A percentile compares a stretch with the other conserved stretches of the same genome.
phyloP scores from a whole-genome alignment of 192 early-diverging fungal species.

The Coemansia guatemalensis region DNA sequence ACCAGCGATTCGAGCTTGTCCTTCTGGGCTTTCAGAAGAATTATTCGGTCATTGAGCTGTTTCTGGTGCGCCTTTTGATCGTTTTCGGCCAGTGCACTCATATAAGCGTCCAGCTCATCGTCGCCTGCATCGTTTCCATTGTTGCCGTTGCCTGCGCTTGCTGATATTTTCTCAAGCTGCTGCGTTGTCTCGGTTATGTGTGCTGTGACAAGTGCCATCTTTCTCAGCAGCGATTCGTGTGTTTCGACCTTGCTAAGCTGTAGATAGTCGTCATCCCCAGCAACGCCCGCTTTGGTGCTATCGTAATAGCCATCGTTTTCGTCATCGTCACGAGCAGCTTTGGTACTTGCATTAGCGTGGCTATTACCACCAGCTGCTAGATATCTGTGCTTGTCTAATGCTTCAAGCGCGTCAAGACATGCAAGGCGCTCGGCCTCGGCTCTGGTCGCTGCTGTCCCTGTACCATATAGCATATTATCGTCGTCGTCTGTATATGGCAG shows the following conservation, averaged over 20 bases:
- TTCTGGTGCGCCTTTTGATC: slow-evolving; percentile 43
- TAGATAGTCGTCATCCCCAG: slow-evolving; percentile 22
- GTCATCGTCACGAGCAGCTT: slow-evolving; percentile 23
- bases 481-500: slow-evolving; percentile 21
- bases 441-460: slow-evolving; percentile 8
- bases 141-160: not conserved
- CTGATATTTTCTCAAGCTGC: slow-evolving; percentile 2
- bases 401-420: slow-evolving; percentile 63
- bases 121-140: slow-evolving; percentile 28
- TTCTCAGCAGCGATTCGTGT: slow-evolving; percentile 56
- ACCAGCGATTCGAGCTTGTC: slow-evolving; percentile 17
- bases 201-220: slow-evolving; percentile 30
- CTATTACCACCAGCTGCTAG: slow-evolving; percentile 23
- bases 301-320: slow-evolving; percentile 72
- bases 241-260: slow-evolving; percentile 60
- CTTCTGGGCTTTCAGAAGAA: slow-evolving; percentile 52
- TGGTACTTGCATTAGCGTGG: slow-evolving; percentile 1
- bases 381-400: slow-evolving; percentile 57
- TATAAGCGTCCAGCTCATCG: slow-evolving; percentile 68
- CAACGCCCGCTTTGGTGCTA: slow-evolving; percentile 22
- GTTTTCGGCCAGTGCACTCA: slow-evolving; percentile 56
- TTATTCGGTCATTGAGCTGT: slow-evolving; percentile 45
- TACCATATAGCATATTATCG: slow-evolving; percentile 19
- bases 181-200: slow-evolving; percentile 37
- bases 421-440: slow-evolving; percentile 65